A percentile compares a stretch with the other conserved stretches of the same genome.
These are phyloP conservation scores for Moesziomyces antarcticus DNA, from an alignment of 1,284 basidiomycete genomes.

Conservation along the genomic window DNA sequence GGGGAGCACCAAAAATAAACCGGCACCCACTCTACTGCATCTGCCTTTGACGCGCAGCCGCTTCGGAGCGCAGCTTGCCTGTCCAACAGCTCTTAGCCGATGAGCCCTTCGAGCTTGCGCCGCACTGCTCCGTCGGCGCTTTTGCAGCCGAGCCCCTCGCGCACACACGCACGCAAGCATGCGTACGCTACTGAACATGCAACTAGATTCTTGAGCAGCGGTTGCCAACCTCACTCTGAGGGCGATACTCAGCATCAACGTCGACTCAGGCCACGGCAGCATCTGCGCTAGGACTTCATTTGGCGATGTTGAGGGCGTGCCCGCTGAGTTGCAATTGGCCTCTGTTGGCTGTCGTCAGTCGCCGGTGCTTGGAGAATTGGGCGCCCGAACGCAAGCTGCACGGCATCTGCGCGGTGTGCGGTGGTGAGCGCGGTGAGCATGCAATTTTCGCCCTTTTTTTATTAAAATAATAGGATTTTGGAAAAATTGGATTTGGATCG, in stretches of 20 bases:
- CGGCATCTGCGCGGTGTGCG: conserved; percentile 1
- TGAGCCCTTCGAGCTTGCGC: background rate
- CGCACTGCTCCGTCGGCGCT: background rate
- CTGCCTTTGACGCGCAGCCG: no score
- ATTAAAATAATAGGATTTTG: no score
- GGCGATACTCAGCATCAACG: no score
- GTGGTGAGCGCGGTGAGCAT: background rate
- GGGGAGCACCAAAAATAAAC: background rate
- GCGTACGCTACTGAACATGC: no score
- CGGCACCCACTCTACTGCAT: no score
- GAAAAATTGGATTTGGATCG: background rate
- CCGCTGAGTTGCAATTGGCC: background rate
- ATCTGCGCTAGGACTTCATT: no score
- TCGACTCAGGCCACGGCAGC: background rate
- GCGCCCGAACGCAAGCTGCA: background rate
- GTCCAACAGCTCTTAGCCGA: background rate
- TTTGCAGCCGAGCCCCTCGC: no score
- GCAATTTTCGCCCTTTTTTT: background rate
- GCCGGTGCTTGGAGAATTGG: background rate
- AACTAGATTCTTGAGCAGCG: no score
- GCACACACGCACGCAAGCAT: no score
- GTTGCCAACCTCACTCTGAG: no score
- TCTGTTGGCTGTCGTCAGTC: background rate
- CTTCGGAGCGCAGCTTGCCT: no score
- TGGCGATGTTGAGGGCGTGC: no score